Base-by-base conservation (phyloP, 139 green algal genomes). In the Cymbomonas tetramitiformis region DNA sequence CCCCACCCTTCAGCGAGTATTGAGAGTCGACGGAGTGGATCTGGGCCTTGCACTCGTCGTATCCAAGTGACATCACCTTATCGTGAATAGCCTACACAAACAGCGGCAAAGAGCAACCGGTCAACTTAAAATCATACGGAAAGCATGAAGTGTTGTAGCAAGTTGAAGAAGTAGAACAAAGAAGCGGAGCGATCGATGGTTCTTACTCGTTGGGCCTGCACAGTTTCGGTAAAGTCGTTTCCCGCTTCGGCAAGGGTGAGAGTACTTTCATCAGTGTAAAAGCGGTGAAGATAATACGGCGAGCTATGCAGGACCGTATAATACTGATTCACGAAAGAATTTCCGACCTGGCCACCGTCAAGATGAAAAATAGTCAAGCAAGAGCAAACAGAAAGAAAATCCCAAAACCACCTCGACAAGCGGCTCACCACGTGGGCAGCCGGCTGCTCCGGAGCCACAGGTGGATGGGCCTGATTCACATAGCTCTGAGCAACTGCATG, bases 301-400 rank as follows among this genome's bases (percentile, higher is more conserved):
- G 64, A 64, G 23, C 77, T 74, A 7, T 75, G 65, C 34, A 94
- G 52, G 6, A 94, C 77, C 0, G 76, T 78, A 52, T 93, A 94
- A 46, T 83, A 94, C 47, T 93, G 85, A 3, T 64, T 67, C 4
- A 88, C 73, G 48, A 94, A 94, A 54, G 86, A 70, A 21, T 80
- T 78, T 15, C 73, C 85, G 5, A 94, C 84, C n/a, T n/a, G n/a
- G n/a, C n/a, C n/a, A n/a, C n/a, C n/a, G n/a, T n/a, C n/a, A n/a
- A n/a, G n/a, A n/a, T n/a, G n/a, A n/a, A n/a, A n/a, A n/a, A n/a
- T n/a, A n/a, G n/a, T n/a, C n/a, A n/a, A n/a, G n/a, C n/a, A n/a
- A n/a, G n/a, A n/a, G n/a, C n/a, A n/a, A n/a, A n/a, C n/a, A n/a
- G n/a, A n/a, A n/a, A n/a, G n/a, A n/a, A n/a, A n/a, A n/a, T n/a